Base-by-base conservation (phyloP, 1,284 basidiomycete species). In the Abortiporus biennis region DNA sequence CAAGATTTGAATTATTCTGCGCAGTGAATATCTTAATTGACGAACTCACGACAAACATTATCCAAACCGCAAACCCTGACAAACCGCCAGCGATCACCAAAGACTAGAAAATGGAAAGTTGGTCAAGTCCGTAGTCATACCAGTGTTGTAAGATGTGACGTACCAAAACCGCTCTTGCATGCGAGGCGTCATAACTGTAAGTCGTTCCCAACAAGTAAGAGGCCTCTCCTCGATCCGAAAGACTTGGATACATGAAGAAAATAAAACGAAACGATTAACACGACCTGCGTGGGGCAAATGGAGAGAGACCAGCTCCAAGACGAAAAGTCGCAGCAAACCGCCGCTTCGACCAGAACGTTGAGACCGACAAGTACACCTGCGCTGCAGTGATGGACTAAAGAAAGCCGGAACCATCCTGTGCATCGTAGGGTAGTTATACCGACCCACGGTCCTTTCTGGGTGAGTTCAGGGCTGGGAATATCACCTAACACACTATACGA, bases 71-170 rank as follows among this genome's bases (percentile, higher is more conserved):
- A 6, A 50, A 36, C 2, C 52, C 47, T 21, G 58, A 61, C 16
- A 61, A 43, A 3, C 43, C 47, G 4, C 55, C 58, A 8, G 58
- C 56, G 15, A 50, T 44, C 4, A 59, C 56, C 20, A 61, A 39
- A 32, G 39, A 51, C 58, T 61, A 22, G 21, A 19, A 24, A 9
- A 39, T 11, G 22, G 6, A 23, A 11, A 21, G 8, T 25, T 20
- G n/a, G 20, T 40, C 5, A 36, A 27, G n/a, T n/a, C n/a, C n/a
- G n/a, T n/a, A n/a, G n/a, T 3, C 12, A n/a, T 34, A 33, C 9
- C 9, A 43, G 17, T 13, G 17, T 46, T 15, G 11, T 6, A 40
- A 23, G 17, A 27, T 16, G 23, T 12, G 8, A 34, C 48, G 38
- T 40, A 51, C 50, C 6, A 36, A 25, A 9, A 49, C 39, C 19